Evolutionary conservation across 306 rosid species (phyloP), one percentile per base, ranked within the genome.

Genomic region (Abrus pulchellus): DNA sequence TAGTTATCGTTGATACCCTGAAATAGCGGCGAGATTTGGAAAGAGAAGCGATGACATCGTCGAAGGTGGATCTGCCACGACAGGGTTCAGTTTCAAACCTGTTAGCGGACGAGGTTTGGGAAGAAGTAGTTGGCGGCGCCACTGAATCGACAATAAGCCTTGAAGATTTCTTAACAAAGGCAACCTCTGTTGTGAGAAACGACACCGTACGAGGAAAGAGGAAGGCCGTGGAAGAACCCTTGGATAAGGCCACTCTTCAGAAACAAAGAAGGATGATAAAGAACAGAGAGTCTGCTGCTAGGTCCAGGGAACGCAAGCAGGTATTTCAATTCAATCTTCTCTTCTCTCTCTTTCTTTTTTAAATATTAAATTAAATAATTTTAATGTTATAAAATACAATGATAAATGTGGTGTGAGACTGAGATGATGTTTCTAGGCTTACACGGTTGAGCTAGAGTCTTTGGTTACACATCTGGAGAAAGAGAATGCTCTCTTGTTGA

Each of bases 251-350:
- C 30, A 91, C 97, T 44, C 93, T 89, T 83, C 94, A 90, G 81
- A 93, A 89, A 75, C 98, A 93, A 87, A 91, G 82, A 75, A 84
- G 97, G 83, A 93, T 93, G 97, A 93, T 93, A 29, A 93, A 93
- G 82, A 93, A 93, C 64, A 88, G 98, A 89, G 98, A 91, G 50
- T 93, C 98, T 34, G 98, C 98, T 1, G 98, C 98, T 12, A 83
- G 98, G 87, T 93, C 98, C 68, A 89, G 98, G 66, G 98, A 93
- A 79, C 98, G 98, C 84, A 93, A 91, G 71, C 98, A 93, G 94
- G 97, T 91, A 10, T 9, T 20, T 20, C 20, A 20, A 20, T 20
- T 20, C 4, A 34, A 7, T 0, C 14, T 36, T 0, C 14, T 8
- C 30, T 3, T 34, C 0, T 40, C 1, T 34, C 9, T 9, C 3